Conservation (phyloP, 106 monocot genomes). For the Iris macrosiphon region DNA sequence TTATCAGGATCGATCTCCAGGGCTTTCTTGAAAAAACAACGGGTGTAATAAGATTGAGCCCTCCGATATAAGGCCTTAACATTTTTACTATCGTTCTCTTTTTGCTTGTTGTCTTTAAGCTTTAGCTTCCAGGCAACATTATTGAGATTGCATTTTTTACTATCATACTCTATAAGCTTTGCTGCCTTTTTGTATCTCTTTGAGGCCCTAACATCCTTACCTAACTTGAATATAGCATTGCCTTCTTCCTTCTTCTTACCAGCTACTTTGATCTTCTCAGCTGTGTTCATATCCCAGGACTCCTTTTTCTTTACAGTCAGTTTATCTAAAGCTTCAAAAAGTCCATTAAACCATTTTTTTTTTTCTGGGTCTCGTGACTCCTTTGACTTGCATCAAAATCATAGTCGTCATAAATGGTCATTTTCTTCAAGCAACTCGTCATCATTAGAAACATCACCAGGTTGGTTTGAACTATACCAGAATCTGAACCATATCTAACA, state of each 20-base stretch:
- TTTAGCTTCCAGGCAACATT: conserved; percentile 56
- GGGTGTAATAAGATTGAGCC: conserved; percentile 54
- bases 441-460: conserved; percentile 10
- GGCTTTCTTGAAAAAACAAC: conserved; percentile 62
- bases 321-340: conserved; percentile 53
- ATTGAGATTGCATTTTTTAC: conserved; percentile 45
- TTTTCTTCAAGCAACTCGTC: conserved; percentile 33
- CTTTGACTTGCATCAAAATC: conserved; percentile 81
- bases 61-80: conserved; percentile 73
- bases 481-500: conserved; percentile 23
- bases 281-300: too few relatives aligned
- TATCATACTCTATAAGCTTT: conserved; percentile 51
- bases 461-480: conserved; percentile 6
- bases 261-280: conserved; percentile 62
- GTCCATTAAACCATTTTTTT: conserved; percentile 63
- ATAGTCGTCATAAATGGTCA: conserved; percentile 57
- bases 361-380: conserved; percentile 68
- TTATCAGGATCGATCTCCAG: conserved; percentile 56
- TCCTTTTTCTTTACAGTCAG: too few relatives aligned
- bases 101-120: conserved; percentile 43
- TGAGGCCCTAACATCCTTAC: conserved; percentile 56
- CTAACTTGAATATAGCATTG: conserved; percentile 40
- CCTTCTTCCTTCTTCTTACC: conserved; percentile 68
- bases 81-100: conserved; percentile 52
- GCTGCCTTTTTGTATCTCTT: conserved; percentile 78